phyloP scores from a whole-genome alignment of 345 rosid species.

The Theobroma cacao region DNA sequence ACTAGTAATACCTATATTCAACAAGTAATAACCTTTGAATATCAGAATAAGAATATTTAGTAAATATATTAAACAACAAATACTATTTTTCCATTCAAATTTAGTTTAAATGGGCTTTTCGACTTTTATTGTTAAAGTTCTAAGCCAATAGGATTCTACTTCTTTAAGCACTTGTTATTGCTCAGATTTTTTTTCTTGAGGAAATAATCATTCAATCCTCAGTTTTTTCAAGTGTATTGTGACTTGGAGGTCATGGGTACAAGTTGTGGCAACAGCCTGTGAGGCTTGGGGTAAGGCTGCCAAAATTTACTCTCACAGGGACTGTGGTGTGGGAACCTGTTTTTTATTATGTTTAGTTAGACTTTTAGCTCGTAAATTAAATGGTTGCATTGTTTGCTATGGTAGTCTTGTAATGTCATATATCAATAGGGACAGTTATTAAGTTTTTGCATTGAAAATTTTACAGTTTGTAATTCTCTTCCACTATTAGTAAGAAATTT shows the following conservation, averaged over 20 bases:
- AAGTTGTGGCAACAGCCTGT: neutral
- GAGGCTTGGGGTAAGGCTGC: neutral
- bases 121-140: neutral
- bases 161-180: neutral
- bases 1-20: neutral
- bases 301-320: neutral
- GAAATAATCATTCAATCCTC: neutral
- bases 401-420: neutral
- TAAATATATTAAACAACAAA: neutral
- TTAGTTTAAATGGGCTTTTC: neutral
- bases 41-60: neutral
- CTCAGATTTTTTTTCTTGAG: neutral
- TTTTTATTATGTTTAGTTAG: neutral
- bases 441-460: neutral
- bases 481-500: neutral
- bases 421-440: neutral
- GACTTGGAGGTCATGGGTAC: neutral
- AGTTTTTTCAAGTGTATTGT: neutral
- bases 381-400: neutral
- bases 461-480: neutral
- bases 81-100: neutral
- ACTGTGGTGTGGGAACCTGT: neutral
- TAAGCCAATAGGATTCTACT: neutral
- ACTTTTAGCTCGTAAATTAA: neutral
- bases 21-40: neutral